Evolutionary conservation across 148 eudicot genomes (phyloP), one percentile per base, ranked within the genome.

Genomic region (Simmondsia chinensis): DNA sequence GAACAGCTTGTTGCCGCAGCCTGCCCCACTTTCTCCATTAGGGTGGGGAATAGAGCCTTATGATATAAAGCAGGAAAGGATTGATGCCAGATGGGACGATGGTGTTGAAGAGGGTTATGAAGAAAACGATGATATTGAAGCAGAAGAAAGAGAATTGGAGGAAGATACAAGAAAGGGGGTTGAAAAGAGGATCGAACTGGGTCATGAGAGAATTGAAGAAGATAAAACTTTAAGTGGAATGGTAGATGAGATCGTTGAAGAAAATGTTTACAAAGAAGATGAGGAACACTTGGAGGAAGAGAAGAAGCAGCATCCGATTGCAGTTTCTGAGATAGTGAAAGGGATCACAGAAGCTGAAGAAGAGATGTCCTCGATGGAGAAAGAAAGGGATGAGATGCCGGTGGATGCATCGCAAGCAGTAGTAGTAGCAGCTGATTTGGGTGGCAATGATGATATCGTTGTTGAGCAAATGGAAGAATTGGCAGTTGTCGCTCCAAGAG

Each of bases 1-100:
- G 76, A 75, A 59, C 56, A 70, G 51, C 40, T 59, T 87, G 56
- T 68, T 83, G 14, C 79, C 85, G 0, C 10, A 18, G 16, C 73
- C 75, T 14, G 7, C 33, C 1, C 33, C 51, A 7, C 28, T 52
- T 20, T 46, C 30, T 12, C 10, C 9, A 10, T 46, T 49, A 23
- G 69, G 35, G 9, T 0, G 47, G 8, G 63, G 39, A 46, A 26
- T 22, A 5, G 7, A 26, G 22, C 45, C 19, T 11, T 18, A 33
- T 31, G 57, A 39, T 12, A 52, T 41, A 23, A 68, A 46, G 28
- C 61, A 54, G 30, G 38, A 27, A 31, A n/a, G 6, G 16, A 9
- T 13, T 49, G 12, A 48, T 52, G 27, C 35, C 15, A 19, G 12
- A 1, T 33, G 16, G 36, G 27, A 13, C 16, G 56, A 24, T 45